These are phyloP conservation scores for Aspergillus sp. DNA, from an alignment of 2,329 filamentous ascomycete genomes.

Conservation along the genomic window DNA sequence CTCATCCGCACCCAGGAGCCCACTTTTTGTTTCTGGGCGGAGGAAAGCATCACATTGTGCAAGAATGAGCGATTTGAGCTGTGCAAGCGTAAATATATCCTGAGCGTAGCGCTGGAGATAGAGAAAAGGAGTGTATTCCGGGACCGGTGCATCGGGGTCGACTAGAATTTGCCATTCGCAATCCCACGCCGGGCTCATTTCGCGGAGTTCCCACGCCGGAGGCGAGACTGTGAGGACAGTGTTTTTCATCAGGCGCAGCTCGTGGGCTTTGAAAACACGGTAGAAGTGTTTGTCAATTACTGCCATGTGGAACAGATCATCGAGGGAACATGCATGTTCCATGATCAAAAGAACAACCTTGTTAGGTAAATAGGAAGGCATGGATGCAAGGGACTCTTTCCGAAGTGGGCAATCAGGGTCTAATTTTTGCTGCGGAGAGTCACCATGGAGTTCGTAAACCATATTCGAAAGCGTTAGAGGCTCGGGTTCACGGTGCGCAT, in stretches of 20 bases:
- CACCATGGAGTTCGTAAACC: slow-evolving; percentile 36
- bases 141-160: slow-evolving; percentile 47
- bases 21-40: slow-evolving; percentile 55
- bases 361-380: slow-evolving; percentile 47
- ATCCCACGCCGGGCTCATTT: slow-evolving; percentile 55
- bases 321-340: slow-evolving; percentile 47
- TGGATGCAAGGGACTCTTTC: slow-evolving; percentile 22
- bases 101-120: slow-evolving; percentile 54
- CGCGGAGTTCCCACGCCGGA: slow-evolving; percentile 60
- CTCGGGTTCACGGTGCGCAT: slow-evolving; percentile 21
- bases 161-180: slow-evolving; percentile 40
- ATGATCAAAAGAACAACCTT: slow-evolving; percentile 55
- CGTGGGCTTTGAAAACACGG: slow-evolving; percentile 57
- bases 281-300: slow-evolving; percentile 58
- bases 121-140: slow-evolving; percentile 53
- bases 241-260: slow-evolving; percentile 53
- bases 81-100: slow-evolving; percentile 55
- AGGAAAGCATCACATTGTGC: slow-evolving; percentile 57
- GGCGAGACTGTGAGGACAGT: slow-evolving; percentile 55
- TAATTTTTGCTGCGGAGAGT: slow-evolving; percentile 17
- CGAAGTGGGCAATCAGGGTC: slow-evolving; percentile 15
- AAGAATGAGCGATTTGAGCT: slow-evolving; percentile 57
- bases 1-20: slow-evolving; percentile 50
- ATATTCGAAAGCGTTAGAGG: slow-evolving; percentile 21
- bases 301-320: slow-evolving; percentile 57